A percentile compares a stretch with the other conserved stretches of the same genome.
phyloP scores from a whole-genome alignment of 768 basidiomycete genomes.

The Naematelia encephala region DNA sequence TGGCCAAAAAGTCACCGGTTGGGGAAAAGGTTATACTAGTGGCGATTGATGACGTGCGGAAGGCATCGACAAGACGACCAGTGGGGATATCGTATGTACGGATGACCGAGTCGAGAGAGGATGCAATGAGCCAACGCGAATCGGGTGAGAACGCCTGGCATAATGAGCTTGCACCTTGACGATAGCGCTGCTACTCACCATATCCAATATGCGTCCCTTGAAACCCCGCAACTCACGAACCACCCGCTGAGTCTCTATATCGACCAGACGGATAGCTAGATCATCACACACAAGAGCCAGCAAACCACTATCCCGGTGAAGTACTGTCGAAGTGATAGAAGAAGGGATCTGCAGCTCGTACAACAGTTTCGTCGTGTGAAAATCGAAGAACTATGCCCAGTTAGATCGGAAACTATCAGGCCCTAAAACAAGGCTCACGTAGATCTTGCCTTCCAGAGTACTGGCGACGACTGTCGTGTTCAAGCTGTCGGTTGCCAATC shows the following conservation, averaged over 20 bases:
- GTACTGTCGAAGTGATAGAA: conserved; percentile 63
- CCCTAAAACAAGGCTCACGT: conserved; percentile 60
- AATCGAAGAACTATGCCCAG: conserved; percentile 81
- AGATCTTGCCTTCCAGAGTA: conserved; percentile 83
- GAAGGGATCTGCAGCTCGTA: conserved; percentile 67
- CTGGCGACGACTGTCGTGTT: conserved; percentile 76
- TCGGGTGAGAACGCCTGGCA: conserved; percentile 86
- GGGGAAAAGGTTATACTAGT: conserved; percentile 91
- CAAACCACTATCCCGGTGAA: conserved; percentile 82
- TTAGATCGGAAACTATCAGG: background rate
- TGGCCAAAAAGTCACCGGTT: conserved; percentile 91
- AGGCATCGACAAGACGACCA: conserved; percentile 85
- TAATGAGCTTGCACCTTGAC: background rate
- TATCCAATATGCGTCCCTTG: conserved; percentile 78
- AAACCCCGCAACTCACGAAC: conserved; percentile 88
- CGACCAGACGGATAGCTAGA: conserved; percentile 74
- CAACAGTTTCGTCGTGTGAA: conserved; percentile 76
- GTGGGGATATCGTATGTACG: conserved; percentile 95
- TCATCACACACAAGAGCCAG: conserved; percentile 84
- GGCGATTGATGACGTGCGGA: conserved; percentile 79
- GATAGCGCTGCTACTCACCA: conserved; percentile 57
- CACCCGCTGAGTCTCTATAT: conserved; percentile 80
- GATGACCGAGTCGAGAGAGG: conserved; percentile 85
- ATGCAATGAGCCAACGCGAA: conserved; percentile 85
- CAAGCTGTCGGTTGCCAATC: conserved; percentile 78